Conservation (phyloP, 164 flowering plant genomes). For the Umbilicus rupestris region DNA sequence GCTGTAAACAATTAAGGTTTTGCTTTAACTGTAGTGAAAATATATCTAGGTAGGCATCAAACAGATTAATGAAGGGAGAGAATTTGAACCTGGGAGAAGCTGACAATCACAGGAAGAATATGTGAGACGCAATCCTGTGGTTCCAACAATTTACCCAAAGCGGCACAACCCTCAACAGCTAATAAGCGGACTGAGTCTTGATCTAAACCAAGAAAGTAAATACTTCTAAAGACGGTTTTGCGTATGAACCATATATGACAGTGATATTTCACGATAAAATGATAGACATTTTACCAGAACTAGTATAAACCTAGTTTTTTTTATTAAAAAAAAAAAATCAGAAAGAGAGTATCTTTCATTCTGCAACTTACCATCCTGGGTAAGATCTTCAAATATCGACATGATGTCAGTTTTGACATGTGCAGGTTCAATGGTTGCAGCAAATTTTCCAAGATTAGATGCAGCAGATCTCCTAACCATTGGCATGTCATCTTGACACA, state of each 20-base stretch:
- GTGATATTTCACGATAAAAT: neutral
- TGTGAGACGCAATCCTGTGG: constrained; percentile 87
- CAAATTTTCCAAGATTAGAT: constrained; percentile 89
- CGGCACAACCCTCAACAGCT: constrained; percentile 98
- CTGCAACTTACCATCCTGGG: constrained; percentile 72
- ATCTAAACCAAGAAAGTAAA: constrained; percentile 32
- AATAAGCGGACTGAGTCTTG: constrained; percentile 93
- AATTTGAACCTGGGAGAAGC: constrained; percentile 72
- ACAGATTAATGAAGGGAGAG: neutral
- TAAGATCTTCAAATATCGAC: constrained; percentile 87
- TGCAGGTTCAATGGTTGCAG: constrained; percentile 82
- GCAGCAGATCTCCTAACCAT: constrained; percentile 99
- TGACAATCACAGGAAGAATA: constrained; percentile 89
- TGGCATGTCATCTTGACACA: constrained; percentile 99
- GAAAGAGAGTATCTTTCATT: neutral
- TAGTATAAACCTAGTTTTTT: neutral
- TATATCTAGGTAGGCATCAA: too few relatives aligned
- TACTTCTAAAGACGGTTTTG: neutral
- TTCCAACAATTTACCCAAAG: constrained; percentile 91
- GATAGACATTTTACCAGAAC: neutral
- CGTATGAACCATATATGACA: neutral
- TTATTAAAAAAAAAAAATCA: neutral
- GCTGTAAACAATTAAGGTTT: too few relatives aligned
- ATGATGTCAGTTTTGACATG: constrained; percentile 82
- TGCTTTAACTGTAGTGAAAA: too few relatives aligned